Evolutionary conservation across 768 basidiomycete species (phyloP), one percentile per base, ranked within the genome.

Genomic region (Trametes maxima): DNA sequence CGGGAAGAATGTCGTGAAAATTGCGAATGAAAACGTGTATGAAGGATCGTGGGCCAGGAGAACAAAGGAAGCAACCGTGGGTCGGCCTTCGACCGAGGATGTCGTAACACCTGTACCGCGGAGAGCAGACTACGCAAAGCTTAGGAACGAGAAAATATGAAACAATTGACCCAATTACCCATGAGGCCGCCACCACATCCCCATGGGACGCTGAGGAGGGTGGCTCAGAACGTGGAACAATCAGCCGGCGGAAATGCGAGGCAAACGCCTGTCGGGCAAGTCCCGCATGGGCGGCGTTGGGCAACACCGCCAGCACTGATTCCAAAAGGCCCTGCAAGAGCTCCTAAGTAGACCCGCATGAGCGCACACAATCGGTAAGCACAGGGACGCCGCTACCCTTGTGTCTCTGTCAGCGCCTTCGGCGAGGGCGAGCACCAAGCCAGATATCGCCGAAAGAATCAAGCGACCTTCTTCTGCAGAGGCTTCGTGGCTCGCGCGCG

Each of bases 41-140:
- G 57, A 43, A 4, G 45, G 28, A 2, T 62, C 36, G 48, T 72
- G 71, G 1, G 70, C 71, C 8, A 75, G 65, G 1, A 75, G 69
- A n/a, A 71, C 60, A 4, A 75, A 63, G 28, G 66, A 46, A 3
- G 65, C 65, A 11, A 65, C 57, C 28, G 62, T 62, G 11, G 60
- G 68, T 12, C 44, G 25, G 3, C 17, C 22, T 39, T 53, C 42
- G 44, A 65, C 59, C 10, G 17, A 14, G 2, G 49, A 2, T 0
- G 46, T 33, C 62, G 68, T 35, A 69, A 73, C 28, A 62, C 66
- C 79, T 11, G 69, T n/a, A n/a, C 28, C 24, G 10, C 24, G 54
- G 1, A 70, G 50, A 5, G 64, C 58, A n/a, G 21, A 12, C 68
- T 69, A 37, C 0, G 24, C 13, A 12, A 37, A 5, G 8, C 22